phyloP scores from a whole-genome alignment of 192 early-diverging fungal genomes.

The Tieghemiomyces parasiticus region DNA sequence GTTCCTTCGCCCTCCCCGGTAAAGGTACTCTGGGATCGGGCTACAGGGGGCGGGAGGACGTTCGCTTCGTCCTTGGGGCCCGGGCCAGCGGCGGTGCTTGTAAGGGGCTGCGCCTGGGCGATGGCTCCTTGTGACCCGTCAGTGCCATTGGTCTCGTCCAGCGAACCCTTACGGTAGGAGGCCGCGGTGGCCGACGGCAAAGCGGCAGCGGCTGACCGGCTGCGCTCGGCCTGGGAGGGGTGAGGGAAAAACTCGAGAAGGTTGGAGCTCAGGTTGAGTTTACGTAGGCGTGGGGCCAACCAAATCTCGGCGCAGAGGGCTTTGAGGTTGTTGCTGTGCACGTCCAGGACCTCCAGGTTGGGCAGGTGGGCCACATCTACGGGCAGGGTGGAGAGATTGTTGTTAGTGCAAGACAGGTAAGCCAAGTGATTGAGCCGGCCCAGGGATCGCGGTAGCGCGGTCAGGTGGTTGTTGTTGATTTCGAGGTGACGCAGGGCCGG shows the following conservation, averaged over 20 bases:
- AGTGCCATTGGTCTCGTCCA: constrained; percentile 1
- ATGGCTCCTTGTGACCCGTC: too few species aligned
- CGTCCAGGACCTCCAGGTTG: constrained; percentile 42
- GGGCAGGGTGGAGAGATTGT: constrained; percentile 48
- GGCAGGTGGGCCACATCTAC: constrained; percentile 47
- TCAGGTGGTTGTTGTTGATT: constrained; percentile 56
- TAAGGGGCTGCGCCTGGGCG: too few species aligned
- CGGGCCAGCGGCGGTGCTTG: too few species aligned
- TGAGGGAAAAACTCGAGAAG: constrained; percentile 65
- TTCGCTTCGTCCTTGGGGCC: not conserved
- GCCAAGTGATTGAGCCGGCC: constrained; percentile 34
- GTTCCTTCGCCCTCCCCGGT: not conserved
- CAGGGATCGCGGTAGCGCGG: constrained; percentile 44
- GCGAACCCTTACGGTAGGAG: not conserved
- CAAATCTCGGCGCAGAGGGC: constrained; percentile 62
- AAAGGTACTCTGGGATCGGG: not conserved
- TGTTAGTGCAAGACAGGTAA: constrained; percentile 47
- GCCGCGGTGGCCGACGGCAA: not conserved
- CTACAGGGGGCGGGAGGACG: not conserved
- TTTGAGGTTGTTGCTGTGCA: constrained; percentile 64
- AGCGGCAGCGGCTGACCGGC: not conserved
- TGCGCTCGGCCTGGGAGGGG: constrained; percentile 22
- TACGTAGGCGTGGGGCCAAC: constrained; percentile 46
- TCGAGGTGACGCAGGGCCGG: constrained; percentile 37
- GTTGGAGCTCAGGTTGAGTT: constrained; percentile 72